A percentile compares a stretch with the other conserved stretches of the same genome.
These are phyloP conservation scores for Russula foetens DNA, from an alignment of 768 basidiomycete genomes.

Conservation along the genomic window DNA sequence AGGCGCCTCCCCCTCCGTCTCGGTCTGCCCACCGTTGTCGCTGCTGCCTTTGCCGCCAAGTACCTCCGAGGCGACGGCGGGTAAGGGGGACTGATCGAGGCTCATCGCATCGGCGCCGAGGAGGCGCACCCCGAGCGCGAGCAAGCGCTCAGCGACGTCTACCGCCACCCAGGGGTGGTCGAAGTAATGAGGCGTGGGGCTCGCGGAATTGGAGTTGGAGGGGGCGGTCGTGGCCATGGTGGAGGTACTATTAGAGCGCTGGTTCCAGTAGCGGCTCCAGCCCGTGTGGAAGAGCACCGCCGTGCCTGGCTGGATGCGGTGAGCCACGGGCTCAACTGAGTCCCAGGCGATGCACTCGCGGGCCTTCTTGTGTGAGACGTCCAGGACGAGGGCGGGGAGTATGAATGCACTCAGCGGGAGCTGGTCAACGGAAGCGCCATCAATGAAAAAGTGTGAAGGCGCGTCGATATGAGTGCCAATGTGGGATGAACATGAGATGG, in stretches of 20 bases:
- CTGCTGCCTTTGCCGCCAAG: background rate
- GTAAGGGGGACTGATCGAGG: slow-evolving; percentile 22
- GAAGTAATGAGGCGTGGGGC: slow-evolving; percentile 14
- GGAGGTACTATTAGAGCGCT: too few relatives aligned
- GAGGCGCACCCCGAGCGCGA: slow-evolving; percentile 21
- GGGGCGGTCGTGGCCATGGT: background rate
- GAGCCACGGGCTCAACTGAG: slow-evolving; percentile 15
- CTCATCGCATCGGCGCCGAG: slow-evolving; percentile 26
- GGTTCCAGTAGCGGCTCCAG: slow-evolving; percentile 24
- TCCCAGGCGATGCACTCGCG: slow-evolving; percentile 23
- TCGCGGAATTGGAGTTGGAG: background rate
- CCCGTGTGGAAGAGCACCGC: slow-evolving; percentile 25
- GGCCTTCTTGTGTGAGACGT: slow-evolving; percentile 20
- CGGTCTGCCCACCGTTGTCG: background rate
- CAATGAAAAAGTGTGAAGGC: slow-evolving; percentile 24
- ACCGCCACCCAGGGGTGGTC: slow-evolving; percentile 26
- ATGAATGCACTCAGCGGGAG: slow-evolving; percentile 22
- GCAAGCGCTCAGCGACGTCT: slow-evolving; percentile 22
- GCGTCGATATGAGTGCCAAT: slow-evolving; percentile 27
- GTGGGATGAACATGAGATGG: slow-evolving; percentile 24
- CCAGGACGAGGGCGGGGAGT: slow-evolving; percentile 23
- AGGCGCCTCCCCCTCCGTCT: background rate
- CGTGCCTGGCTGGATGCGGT: slow-evolving; percentile 15
- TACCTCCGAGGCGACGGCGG: background rate
- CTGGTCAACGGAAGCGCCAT: slow-evolving; percentile 22